phyloP scores from a whole-genome alignment of 1,284 basidiomycete genomes.

The Ganoderma resinaceum region DNA sequence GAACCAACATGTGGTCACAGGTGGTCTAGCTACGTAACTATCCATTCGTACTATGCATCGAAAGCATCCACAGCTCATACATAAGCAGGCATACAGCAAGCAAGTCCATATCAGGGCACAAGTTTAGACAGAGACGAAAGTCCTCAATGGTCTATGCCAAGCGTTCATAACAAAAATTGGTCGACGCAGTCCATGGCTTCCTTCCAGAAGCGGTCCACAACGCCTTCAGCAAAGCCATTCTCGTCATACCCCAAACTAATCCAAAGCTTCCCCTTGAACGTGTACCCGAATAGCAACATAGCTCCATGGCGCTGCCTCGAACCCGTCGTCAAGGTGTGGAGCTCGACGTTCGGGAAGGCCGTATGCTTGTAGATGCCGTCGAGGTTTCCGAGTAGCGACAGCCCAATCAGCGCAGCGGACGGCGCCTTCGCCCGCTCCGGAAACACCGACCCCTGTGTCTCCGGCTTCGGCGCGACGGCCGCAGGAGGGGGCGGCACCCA shows the following conservation, averaged over 20 bases:
- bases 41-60: background rate
- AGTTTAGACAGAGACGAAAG: background rate
- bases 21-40: background rate
- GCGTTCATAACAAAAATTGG: constrained; percentile 48
- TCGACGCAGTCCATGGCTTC: constrained; percentile 58
- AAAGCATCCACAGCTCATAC: background rate
- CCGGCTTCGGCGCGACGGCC: constrained; percentile 19
- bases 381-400: constrained; percentile 81
- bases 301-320: constrained; percentile 76
- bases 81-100: background rate
- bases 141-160: background rate
- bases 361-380: constrained; percentile 79
- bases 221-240: constrained; percentile 68
- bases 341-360: constrained; percentile 57
- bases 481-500: constrained; percentile 45
- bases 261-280: constrained; percentile 76
- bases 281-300: constrained; percentile 80
- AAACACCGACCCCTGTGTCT: constrained; percentile 31
- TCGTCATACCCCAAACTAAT: constrained; percentile 78
- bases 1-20: background rate
- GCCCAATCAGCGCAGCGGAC: constrained; percentile 70
- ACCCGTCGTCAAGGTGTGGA: constrained; percentile 79
- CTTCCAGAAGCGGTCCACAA: constrained; percentile 64
- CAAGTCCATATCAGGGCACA: background rate
- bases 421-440: constrained; percentile 44